Evolutionary conservation across 768 basidiomycete species (phyloP).

Genomic region (Pleurotus eryngii): DNA sequence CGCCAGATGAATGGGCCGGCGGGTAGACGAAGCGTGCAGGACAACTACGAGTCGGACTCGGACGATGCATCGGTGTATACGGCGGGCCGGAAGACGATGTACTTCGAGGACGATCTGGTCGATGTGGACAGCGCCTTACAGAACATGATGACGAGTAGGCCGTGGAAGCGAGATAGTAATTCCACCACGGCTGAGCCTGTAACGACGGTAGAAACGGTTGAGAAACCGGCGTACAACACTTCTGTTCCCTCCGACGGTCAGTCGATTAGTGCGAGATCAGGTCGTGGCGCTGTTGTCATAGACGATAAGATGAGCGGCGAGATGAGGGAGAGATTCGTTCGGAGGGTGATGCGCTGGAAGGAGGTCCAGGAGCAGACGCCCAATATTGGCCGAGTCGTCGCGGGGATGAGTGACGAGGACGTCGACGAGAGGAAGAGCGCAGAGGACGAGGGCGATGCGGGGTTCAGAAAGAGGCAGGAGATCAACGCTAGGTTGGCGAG

Average conservation of each 20-base stretch:
- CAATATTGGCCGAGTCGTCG: neutral
- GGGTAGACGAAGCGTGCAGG: neutral
- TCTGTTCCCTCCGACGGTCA: neutral
- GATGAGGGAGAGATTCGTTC: conserved; percentile 46
- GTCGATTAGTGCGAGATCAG: neutral
- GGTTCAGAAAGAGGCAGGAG: neutral
- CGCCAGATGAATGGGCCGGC: neutral
- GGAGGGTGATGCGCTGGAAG: conserved; percentile 45
- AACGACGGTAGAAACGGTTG: no score
- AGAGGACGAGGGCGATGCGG: neutral
- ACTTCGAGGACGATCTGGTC: conserved; percentile 5
- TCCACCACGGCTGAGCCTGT: no score
- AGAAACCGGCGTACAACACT: no score
- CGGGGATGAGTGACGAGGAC: no score
- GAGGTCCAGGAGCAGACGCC: neutral
- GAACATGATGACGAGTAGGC: neutral
- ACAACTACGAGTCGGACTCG: conserved; percentile 26
- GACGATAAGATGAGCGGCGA: conserved; percentile 50
- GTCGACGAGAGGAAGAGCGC: no score
- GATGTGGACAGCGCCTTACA: neutral
- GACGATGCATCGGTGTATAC: conserved; percentile 9
- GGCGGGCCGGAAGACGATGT: conserved; percentile 8
- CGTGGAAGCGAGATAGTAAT: neutral
- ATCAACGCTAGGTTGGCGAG: neutral
- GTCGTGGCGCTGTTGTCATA: conserved; percentile 47